phyloP scores from a whole-genome alignment of 306 rosid genomes.

The Prunus mume region DNA sequence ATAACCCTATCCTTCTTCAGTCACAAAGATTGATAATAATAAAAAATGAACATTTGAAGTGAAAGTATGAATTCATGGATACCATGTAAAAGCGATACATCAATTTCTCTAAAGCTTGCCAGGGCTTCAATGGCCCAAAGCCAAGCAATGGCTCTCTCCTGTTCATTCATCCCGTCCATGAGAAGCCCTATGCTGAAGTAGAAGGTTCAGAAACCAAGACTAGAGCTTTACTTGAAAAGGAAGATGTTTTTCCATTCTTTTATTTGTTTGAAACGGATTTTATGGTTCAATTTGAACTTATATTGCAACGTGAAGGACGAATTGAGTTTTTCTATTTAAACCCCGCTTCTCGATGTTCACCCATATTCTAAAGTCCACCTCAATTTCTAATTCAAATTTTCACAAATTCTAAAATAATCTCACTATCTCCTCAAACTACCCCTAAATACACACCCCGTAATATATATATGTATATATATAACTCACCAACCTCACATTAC shows the following conservation, averaged over 20 bases:
- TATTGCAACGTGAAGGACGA: too few relatives aligned
- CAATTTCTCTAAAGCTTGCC: conserved; percentile 38
- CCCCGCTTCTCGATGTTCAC: too few relatives aligned
- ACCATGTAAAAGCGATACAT: conserved; percentile 44
- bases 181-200: conserved; percentile 4
- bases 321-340: too few relatives aligned
- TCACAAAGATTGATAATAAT: neutral
- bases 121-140: conserved; percentile 70
- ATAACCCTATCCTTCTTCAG: neutral
- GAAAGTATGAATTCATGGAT: neutral
- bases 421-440: accelerated
- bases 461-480: too few relatives aligned
- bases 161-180: conserved; percentile 37
- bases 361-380: too few relatives aligned
- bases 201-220: conserved; percentile 11
- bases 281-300: too few relatives aligned
- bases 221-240: neutral
- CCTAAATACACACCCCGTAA: too few relatives aligned
- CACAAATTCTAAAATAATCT: too few relatives aligned
- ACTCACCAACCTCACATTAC: too few relatives aligned
- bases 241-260: neutral
- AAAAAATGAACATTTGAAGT: neutral
- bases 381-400: too few relatives aligned
- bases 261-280: neutral
- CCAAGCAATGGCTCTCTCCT: conserved; percentile 48